Evolutionary conservation across 164 flowering plant species (phyloP).

Genomic region (Tetracentron sinense): DNA sequence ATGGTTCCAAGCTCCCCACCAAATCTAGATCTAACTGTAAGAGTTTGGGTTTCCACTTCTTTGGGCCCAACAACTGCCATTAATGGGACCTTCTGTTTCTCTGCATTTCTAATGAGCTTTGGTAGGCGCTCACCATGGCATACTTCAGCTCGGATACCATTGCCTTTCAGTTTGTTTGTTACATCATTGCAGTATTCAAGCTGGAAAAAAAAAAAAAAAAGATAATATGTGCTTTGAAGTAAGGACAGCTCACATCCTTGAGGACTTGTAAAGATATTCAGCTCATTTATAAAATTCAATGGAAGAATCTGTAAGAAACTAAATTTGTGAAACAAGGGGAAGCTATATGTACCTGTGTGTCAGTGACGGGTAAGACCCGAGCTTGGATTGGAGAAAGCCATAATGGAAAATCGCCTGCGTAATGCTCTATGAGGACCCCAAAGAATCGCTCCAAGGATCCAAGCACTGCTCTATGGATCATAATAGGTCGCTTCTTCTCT

Average conservation of each 20-base stretch:
- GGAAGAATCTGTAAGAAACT: neutral
- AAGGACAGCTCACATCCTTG: neutral
- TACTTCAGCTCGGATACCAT: slow-evolving; percentile 70
- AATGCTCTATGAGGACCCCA: slow-evolving; percentile 92
- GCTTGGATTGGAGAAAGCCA: slow-evolving; percentile 97
- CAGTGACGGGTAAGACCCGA: slow-evolving; percentile 84
- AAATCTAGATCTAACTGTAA: slow-evolving; percentile 81
- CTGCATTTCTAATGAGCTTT: slow-evolving; percentile 84
- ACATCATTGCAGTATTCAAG: slow-evolving; percentile 70
- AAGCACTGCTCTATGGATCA: slow-evolving; percentile 97
- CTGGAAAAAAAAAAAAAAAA: slow-evolving; percentile 29
- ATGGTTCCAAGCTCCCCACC: slow-evolving; percentile 84
- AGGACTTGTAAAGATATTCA: neutral
- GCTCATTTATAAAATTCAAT: neutral
- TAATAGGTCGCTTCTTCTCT: slow-evolving; percentile 81
- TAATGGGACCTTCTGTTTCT: slow-evolving; percentile 82
- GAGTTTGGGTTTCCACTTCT: slow-evolving; percentile 67
- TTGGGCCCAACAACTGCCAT: slow-evolving; percentile 98
- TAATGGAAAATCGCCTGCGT: slow-evolving; percentile 92
- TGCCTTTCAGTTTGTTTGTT: slow-evolving; percentile 41
- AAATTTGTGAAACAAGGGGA: neutral
- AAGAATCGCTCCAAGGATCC: slow-evolving; percentile 95
- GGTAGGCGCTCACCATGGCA: slow-evolving; percentile 90
- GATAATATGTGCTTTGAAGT: neutral
- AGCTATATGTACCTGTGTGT: slow-evolving; percentile 50